Base-by-base conservation (phyloP, 2,329 filamentous ascomycete genomes). In the Clonostachys rosea region DNA sequence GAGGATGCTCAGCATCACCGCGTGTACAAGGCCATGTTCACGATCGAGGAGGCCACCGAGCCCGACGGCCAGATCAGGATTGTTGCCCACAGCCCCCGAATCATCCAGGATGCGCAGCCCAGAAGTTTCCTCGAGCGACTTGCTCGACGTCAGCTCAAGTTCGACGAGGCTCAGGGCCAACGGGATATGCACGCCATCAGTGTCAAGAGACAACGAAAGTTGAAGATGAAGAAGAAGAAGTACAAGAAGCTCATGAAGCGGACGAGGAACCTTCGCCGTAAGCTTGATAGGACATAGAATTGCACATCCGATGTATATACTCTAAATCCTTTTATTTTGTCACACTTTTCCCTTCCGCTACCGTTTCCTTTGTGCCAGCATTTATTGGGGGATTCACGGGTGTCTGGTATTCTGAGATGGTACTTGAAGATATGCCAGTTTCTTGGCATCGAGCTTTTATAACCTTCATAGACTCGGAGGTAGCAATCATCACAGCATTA, bases 221-320 rank as follows among this genome's bases (percentile, higher is more conserved):
- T 96, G 62, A 96, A 91, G 83, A 99, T 99, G 91, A 99, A 99
- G 88, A 99, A 97, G 83, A 92, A 97, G 81, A 99, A 99, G 84
- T 96, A 96, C 72, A 97, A 96, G 91, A 99, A 99, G 83, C 76
- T 97, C 57, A 91, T 96, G 88, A 89, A 87, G 78, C 81, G 84
- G 69, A 96, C 92, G 62, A 83, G 92, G 66, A 92, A 89, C 65
- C 69, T 91, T 74, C 86, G 92, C 64, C 84, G 91, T 64, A 95
- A 91, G 75, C 75, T 94, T 60, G 89, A 87, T 60, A 80, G 84
- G 61, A 73, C 79, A 53, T 82, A 74, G 20, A 20, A 9, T 18
- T 39, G 34, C 39, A 40, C 10, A 30, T 13, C 13, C n/a, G 13
- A 18, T 18, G 12, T 34, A 7, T 16, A 30, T 42, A 18, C 41